Percentiles rank a stretch among this genome's conserved stretches.
Evolutionary conservation across 2,329 filamentous ascomycete genomes (phyloP).

Genomic region (Aspergillus tubingensis): DNA sequence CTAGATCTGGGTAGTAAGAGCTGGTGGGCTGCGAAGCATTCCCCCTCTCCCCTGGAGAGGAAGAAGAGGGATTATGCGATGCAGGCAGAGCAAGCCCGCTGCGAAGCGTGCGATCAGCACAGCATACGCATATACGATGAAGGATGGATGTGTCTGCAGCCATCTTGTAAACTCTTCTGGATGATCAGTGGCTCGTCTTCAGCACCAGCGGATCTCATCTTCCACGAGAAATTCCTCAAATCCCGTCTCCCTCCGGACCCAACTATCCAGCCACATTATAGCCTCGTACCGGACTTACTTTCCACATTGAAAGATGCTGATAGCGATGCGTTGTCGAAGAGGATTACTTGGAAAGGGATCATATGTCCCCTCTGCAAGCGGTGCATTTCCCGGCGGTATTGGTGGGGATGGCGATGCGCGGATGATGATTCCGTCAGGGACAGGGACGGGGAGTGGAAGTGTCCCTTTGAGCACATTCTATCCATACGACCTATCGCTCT

Average conservation of each 20-base stretch:
- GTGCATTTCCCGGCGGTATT: constrained; percentile 62
- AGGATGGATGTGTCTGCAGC: constrained; percentile 63
- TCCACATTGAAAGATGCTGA: constrained; percentile 39
- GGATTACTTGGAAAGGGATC: constrained; percentile 61
- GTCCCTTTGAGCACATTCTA: constrained; percentile 48
- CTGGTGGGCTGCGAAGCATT: constrained; percentile 55
- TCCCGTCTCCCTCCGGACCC: constrained; percentile 52
- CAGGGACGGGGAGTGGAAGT: constrained; percentile 32
- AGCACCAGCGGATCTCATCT: constrained; percentile 44
- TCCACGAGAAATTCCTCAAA: constrained; percentile 60
- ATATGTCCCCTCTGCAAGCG: constrained; percentile 65
- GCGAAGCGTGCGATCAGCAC: constrained; percentile 41
- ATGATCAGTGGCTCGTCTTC: constrained; percentile 38
- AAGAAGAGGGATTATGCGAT: constrained; percentile 29
- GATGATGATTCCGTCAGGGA: constrained; percentile 11
- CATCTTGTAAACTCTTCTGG: constrained; percentile 59
- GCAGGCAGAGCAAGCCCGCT: constrained; percentile 32
- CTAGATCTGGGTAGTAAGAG: constrained; percentile 53
- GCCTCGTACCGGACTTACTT: constrained; percentile 44
- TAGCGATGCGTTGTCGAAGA: constrained; percentile 50
- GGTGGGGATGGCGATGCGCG: constrained; percentile 63
- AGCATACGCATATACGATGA: constrained; percentile 41
- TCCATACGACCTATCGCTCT: constrained; percentile 31
- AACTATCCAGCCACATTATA: constrained; percentile 37
- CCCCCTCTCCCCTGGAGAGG: constrained; percentile 22